Conservation (phyloP, 192 early-diverging fungal genomes). For the Rhizoclosmatium sp. region DNA sequence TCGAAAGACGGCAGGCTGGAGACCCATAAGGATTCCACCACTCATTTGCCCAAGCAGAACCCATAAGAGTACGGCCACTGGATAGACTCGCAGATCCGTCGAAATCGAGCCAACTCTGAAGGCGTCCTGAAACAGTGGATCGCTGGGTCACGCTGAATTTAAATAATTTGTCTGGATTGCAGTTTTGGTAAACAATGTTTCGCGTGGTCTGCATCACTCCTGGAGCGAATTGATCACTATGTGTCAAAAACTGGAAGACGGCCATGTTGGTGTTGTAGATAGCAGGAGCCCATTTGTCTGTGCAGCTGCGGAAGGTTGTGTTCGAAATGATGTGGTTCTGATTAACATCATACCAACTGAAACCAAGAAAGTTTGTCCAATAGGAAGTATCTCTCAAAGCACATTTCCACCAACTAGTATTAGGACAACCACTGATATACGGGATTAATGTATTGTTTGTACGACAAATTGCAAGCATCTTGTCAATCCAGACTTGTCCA, state of each 20-base stretch:
- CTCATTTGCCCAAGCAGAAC: slow-evolving; percentile 42
- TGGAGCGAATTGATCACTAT: slow-evolving; percentile 40
- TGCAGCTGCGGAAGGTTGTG: slow-evolving; percentile 42
- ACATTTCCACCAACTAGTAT: neutral
- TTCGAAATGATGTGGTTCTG: slow-evolving; percentile 45
- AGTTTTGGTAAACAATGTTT: slow-evolving; percentile 39
- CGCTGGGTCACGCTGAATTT: slow-evolving; percentile 11
- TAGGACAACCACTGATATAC: slow-evolving; percentile 19
- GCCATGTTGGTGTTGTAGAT: neutral
- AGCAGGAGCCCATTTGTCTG: neutral
- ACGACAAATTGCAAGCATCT: slow-evolving; percentile 31
- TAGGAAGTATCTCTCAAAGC: neutral
- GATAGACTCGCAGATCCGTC: slow-evolving; percentile 35
- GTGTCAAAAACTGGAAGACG: slow-evolving; percentile 24
- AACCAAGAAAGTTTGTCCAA: neutral
- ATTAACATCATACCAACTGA: slow-evolving; percentile 33
- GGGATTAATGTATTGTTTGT: slow-evolving; percentile 20
- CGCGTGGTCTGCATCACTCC: slow-evolving; percentile 38
- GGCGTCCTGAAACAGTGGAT: neutral
- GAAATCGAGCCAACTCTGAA: slow-evolving; percentile 13
- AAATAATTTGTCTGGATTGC: slow-evolving; percentile 12
- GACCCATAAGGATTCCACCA: slow-evolving; percentile 36
- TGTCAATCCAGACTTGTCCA: slow-evolving; percentile 40
- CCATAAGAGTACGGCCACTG: slow-evolving; percentile 18
- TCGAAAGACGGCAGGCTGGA: neutral